Conservation (phyloP, 768 basidiomycete species). For the Pleurotus cornucopiae region DNA sequence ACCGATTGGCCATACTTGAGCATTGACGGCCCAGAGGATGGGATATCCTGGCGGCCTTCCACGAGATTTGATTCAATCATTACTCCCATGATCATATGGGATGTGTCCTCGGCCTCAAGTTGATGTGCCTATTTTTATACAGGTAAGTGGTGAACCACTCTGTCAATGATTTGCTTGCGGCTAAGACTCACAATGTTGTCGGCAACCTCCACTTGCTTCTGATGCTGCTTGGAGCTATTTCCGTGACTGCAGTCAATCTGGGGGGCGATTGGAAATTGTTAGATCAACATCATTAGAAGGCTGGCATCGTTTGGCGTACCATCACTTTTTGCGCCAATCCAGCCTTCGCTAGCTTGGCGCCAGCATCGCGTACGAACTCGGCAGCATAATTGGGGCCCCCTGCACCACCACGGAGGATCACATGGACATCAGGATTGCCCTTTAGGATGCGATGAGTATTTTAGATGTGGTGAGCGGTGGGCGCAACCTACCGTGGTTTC, state of each 20-base stretch:
- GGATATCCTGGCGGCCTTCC: constrained; percentile 88
- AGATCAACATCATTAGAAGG: constrained; percentile 37
- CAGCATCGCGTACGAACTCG: constrained; percentile 66
- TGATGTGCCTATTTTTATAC: constrained; percentile 44
- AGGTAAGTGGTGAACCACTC: constrained; percentile 58
- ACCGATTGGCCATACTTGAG: constrained; percentile 84
- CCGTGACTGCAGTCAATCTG: constrained; percentile 60
- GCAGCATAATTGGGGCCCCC: constrained; percentile 85
- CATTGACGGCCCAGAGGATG: constrained; percentile 56
- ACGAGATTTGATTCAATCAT: constrained; percentile 98
- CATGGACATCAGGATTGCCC: constrained; percentile 85
- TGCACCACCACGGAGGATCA: constrained; percentile 92
- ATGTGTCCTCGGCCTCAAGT: constrained; percentile 60
- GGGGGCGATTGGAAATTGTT: constrained; percentile 25
- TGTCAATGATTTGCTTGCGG: no score
- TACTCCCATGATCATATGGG: constrained; percentile 73
- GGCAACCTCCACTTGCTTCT: constrained; percentile 83
- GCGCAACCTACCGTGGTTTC: constrained; percentile 46
- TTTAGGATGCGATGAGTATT: constrained; percentile 16
- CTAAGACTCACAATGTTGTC: constrained; percentile 82
- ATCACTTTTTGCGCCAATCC: constrained; percentile 67
- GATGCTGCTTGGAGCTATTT: constrained; percentile 92
- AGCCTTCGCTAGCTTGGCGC: constrained; percentile 58
- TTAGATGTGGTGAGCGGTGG: background rate
- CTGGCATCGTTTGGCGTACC: constrained; percentile 53